These are phyloP conservation scores for Leptographium wingfieldii DNA, from an alignment of 2,329 filamentous ascomycete genomes.

Conservation along the genomic window DNA sequence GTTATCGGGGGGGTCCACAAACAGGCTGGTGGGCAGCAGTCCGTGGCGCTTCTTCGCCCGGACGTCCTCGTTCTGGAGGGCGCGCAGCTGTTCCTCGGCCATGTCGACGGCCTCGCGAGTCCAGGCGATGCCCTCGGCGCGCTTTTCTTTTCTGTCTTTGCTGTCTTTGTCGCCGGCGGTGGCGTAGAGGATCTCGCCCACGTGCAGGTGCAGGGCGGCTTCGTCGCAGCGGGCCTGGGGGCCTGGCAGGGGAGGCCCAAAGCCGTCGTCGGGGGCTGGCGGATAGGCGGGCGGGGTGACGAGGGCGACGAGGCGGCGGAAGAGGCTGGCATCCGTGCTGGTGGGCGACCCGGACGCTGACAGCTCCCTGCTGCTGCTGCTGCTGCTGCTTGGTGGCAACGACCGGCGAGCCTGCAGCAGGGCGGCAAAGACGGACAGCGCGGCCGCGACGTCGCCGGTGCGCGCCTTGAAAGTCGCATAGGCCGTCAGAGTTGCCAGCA, in stretches of 20 bases:
- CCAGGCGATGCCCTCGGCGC: slow-evolving; percentile 71
- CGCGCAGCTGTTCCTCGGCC: slow-evolving; percentile 55
- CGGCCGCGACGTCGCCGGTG: slow-evolving; percentile 49
- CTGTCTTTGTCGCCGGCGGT: slow-evolving; percentile 34
- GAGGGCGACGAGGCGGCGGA: not conserved
- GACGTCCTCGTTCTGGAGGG: slow-evolving; percentile 15
- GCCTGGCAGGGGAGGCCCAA: slow-evolving; percentile 51
- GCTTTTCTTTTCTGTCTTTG: slow-evolving; percentile 15
- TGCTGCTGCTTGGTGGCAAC: slow-evolving; percentile 26
- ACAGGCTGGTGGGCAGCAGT: too few relatives aligned
- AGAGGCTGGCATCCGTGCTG: not conserved
- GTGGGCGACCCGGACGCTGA: not conserved
- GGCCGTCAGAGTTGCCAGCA: slow-evolving; percentile 63
- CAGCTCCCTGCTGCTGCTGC: slow-evolving; percentile 5
- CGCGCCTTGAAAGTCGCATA: slow-evolving; percentile 68
- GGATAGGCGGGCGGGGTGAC: slow-evolving; percentile 40
- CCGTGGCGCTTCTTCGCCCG: not conserved
- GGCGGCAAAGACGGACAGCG: slow-evolving; percentile 76
- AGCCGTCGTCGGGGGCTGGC: slow-evolving; percentile 55
- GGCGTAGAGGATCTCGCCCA: slow-evolving; percentile 84
- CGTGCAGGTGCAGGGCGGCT: slow-evolving; percentile 74
- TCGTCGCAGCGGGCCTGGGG: slow-evolving; percentile 65
- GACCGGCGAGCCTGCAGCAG: slow-evolving; percentile 66
- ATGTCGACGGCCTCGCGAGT: slow-evolving; percentile 77
- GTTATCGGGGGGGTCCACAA: too few relatives aligned